These are phyloP conservation scores for Oehlia diaphana DNA, from an alignment of 192 early-diverging fungal genomes.

Conservation along the genomic window DNA sequence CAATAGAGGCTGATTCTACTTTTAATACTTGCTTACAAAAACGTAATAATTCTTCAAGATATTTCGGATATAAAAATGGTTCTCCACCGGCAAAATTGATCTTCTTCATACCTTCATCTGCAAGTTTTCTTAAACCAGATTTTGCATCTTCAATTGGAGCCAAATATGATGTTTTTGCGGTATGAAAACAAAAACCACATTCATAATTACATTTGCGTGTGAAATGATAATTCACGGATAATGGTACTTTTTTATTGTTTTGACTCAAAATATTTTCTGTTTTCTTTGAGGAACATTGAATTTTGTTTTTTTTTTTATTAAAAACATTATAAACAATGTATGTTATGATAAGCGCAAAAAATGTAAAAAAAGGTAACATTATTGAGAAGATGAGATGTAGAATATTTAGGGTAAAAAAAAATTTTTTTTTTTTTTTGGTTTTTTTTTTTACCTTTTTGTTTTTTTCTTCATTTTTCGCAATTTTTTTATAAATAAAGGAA, in stretches of 20 bases:
- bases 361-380: too few relatives aligned
- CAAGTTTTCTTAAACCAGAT: not conserved
- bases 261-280: too few relatives aligned
- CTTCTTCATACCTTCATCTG: not conserved
- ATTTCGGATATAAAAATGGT: slow-evolving; percentile 4
- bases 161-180: not conserved
- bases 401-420: too few relatives aligned
- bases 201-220: not conserved
- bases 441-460: too few relatives aligned
- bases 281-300: too few relatives aligned
- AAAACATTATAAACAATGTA: too few relatives aligned
- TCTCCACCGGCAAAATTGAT: not conserved
- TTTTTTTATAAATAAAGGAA: too few relatives aligned
- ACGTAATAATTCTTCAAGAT: not conserved
- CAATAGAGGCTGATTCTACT: not conserved
- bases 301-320: too few relatives aligned
- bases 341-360: too few relatives aligned
- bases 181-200: slow-evolving; percentile 12
- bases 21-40: not conserved
- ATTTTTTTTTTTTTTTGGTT: too few relatives aligned
- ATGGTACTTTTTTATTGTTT: not conserved
- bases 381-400: too few relatives aligned
- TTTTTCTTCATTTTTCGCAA: too few relatives aligned
- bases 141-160: not conserved
- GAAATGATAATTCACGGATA: not conserved